Evolutionary conservation across 495 filamentous ascomycete species (phyloP).

Genomic region (Aspergillus steynii): DNA sequence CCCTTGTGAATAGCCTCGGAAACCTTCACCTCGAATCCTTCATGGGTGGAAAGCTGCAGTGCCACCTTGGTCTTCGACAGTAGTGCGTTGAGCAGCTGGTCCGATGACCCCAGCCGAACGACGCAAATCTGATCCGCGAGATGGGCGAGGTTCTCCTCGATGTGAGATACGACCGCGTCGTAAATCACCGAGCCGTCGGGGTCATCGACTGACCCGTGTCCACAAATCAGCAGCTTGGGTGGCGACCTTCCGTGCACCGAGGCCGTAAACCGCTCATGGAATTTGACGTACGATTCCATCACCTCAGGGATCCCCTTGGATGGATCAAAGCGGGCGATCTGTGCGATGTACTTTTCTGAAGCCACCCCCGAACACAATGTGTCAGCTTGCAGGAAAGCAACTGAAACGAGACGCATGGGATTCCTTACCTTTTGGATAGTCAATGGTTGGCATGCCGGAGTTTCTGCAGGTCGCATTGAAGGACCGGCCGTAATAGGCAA

Average conservation of each 20-base stretch:
- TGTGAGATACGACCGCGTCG: conserved; percentile 65
- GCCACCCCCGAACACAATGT: neutral
- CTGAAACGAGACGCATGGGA: neutral
- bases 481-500: conserved; percentile 72
- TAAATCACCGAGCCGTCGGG: conserved; percentile 76
- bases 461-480: conserved; percentile 66
- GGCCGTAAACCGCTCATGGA: conserved; percentile 59
- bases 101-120: conserved; percentile 74
- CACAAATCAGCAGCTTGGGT: conserved; percentile 76
- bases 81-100: conserved; percentile 81
- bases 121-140: conserved; percentile 64
- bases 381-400: neutral
- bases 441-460: conserved; percentile 57
- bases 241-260: conserved; percentile 43
- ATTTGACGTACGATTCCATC: conserved; percentile 73
- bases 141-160: conserved; percentile 56
- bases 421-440: conserved; percentile 61
- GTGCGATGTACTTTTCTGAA: conserved; percentile 70
- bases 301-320: conserved; percentile 84
- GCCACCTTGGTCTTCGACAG: conserved; percentile 71
- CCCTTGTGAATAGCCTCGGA: conserved; percentile 86
- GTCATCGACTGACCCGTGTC: conserved; percentile 84
- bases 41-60: conserved; percentile 78
- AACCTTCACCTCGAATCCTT: conserved; percentile 91
- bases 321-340: conserved; percentile 85